Percentiles rank a stretch among this genome's conserved stretches.
Conservation (phyloP, 495 filamentous ascomycete species). For the Aspergillus heteromorphus region DNA sequence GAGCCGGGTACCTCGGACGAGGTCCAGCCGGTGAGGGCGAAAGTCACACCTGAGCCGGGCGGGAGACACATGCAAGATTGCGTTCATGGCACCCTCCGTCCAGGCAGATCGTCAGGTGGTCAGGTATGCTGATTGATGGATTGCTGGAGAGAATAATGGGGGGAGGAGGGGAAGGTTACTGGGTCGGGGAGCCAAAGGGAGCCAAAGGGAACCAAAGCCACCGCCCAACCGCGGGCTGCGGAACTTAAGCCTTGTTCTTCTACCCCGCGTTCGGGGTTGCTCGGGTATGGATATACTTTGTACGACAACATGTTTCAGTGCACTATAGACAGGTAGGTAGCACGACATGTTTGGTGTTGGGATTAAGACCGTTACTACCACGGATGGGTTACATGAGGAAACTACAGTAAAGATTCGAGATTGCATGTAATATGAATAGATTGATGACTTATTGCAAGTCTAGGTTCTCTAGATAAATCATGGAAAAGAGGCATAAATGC, state of each 20-base stretch:
- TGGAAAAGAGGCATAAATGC: not conserved
- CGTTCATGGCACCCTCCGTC: slow-evolving; percentile 5
- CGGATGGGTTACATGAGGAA: no score
- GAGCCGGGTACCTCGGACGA: slow-evolving; percentile 9
- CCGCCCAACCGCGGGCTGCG: no score
- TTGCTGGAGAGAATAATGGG: not conserved
- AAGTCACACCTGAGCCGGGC: slow-evolving; percentile 8
- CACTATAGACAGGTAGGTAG: no score
- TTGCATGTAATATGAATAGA: not conserved
- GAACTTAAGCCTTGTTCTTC: no score
- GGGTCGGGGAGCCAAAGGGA: not conserved
- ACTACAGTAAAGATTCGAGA: not conserved
- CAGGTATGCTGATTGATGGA: not conserved
- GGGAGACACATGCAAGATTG: slow-evolving; percentile 7
- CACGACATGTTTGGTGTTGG: no score
- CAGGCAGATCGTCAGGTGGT: not conserved
- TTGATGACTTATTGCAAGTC: not conserved
- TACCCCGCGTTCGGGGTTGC: no score
- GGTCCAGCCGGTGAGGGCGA: not conserved
- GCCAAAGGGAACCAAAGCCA: not conserved
- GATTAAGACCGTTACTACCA: no score
- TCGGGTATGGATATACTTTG: no score
- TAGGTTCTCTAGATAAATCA: not conserved
- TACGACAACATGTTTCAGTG: no score
- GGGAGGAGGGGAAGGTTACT: not conserved